Base-by-base conservation (phyloP, 83 land plant species). In the Diphasiastrum complanatum region DNA sequence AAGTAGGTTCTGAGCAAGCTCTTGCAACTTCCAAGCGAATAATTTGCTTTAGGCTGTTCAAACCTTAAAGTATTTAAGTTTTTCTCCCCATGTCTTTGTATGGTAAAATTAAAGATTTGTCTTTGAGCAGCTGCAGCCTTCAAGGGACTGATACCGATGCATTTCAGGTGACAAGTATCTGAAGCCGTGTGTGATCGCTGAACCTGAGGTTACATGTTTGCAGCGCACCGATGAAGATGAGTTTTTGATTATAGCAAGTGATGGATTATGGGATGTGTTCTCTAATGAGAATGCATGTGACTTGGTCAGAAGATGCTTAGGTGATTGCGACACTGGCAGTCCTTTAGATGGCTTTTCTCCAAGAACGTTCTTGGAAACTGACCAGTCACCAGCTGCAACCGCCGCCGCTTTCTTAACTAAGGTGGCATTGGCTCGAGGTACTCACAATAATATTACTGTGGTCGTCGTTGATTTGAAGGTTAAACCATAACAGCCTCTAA, bases 221-320 rank as follows among this genome's bases (percentile, higher is more conserved):
- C 75, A 66, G 22, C 62, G 87, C 40, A 63, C 57, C 33, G 71
- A 69, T 34, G 84, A 61, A 20, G 91, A 83, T 59, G 84, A 83
- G 34, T 86, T 79, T 38, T 45, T 86, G 51, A 83, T 86, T 16
- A 29, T 86, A 41, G 91, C 87, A 12, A 86, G 82, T 52, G 91
- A 86, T 64, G 91, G 91, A 14, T 63, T 86, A 62, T 86, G 87
- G 87, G 91, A 86, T 64, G 91, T 86, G 70, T 70, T 86, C 61
- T 53, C 80, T 2, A 86, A 86, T 43, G 84, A 80, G 47, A 66
- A 52, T 12, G 91, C 87, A 2, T 83, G 87, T 53, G 80, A 79
- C 0, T 69, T 86, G 14, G 91, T 75, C 4, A 33, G 82, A 12
- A 78, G 57, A 77, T 83, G 84, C 60, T 51, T 86, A 23, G 51